Conservation (phyloP, 345 rosid species). For the Trapa incisa region DNA sequence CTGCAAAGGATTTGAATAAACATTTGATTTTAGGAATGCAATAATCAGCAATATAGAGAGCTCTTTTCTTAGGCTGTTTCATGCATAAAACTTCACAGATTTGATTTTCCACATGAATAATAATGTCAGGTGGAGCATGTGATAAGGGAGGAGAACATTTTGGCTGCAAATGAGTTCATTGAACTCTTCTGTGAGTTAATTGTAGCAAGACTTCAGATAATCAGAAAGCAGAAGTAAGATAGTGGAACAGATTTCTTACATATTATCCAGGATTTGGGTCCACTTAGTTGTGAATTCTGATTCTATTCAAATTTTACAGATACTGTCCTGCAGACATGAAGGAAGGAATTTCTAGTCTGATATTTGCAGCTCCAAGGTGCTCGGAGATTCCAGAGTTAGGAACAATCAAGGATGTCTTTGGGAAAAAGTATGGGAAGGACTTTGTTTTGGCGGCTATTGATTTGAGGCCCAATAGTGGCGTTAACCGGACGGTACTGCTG, state of each 20-base stretch:
- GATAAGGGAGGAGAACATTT: constrained; percentile 75
- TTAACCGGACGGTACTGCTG: constrained; percentile 57
- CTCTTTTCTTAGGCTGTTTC: not conserved
- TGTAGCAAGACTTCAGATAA: constrained; percentile 68
- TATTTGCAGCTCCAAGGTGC: constrained; percentile 86
- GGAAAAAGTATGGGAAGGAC: constrained; percentile 80
- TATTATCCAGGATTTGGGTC: not conserved
- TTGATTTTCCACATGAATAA: not conserved
- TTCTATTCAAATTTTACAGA: constrained; percentile 23
- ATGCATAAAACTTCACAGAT: not conserved
- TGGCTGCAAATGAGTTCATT: constrained; percentile 79
- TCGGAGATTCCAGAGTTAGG: constrained; percentile 82
- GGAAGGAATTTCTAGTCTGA: constrained; percentile 82
- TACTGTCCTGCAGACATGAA: constrained; percentile 85
- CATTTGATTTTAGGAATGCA: too few relatives aligned
- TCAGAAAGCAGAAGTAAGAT: constrained; percentile 56
- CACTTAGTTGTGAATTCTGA: not conserved
- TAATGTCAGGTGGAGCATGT: constrained; percentile 76
- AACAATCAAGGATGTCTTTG: constrained; percentile 47
- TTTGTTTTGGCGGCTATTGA: constrained; percentile 81
- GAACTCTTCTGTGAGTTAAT: constrained; percentile 92
- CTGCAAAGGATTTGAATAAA: too few relatives aligned
- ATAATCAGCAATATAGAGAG: too few relatives aligned
- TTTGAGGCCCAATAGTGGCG: constrained; percentile 70
- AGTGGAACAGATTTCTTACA: not conserved